Conservation (phyloP, 352 stramenopile species). For the Pythium folliculosum region DNA sequence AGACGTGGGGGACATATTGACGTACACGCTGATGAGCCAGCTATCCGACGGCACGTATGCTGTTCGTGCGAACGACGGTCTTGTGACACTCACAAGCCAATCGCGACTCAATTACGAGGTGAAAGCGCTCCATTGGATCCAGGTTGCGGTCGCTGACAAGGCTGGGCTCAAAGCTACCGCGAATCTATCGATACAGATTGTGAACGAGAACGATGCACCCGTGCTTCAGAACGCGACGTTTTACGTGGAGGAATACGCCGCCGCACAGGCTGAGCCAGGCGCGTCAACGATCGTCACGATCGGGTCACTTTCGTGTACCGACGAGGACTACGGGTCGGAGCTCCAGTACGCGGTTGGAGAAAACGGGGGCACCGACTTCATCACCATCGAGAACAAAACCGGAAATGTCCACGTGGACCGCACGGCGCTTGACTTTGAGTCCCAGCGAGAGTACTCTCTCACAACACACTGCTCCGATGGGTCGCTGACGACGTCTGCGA, state of each 20-base stretch:
- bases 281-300: constrained; percentile 28
- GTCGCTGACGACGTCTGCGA: constrained; percentile 10
- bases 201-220: constrained; percentile 31
- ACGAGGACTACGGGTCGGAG: constrained; percentile 48
- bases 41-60: constrained; percentile 17
- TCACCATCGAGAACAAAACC: constrained; percentile 43
- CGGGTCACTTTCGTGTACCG: constrained; percentile 44
- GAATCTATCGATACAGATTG: constrained; percentile 17
- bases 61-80: constrained; percentile 16
- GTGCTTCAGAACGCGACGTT: constrained; percentile 29
- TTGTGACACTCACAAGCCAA: constrained; percentile 16
- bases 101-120: constrained; percentile 28
- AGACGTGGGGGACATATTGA: constrained; percentile 30
- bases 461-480: constrained; percentile 44
- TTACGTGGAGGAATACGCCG: constrained; percentile 16
- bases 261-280: neutral
- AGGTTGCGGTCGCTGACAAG: constrained; percentile 22
- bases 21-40: constrained; percentile 25
- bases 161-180: constrained; percentile 17
- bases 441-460: constrained; percentile 31
- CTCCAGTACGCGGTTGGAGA: constrained; percentile 34
- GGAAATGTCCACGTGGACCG: constrained; percentile 46
- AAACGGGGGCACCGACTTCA: constrained; percentile 32
- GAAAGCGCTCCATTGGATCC: constrained; percentile 13
- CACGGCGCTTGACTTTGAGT: constrained; percentile 51